Evolutionary conservation across 2,329 filamentous ascomycete genomes (phyloP).

Genomic region (Fusarium caatingaense): DNA sequence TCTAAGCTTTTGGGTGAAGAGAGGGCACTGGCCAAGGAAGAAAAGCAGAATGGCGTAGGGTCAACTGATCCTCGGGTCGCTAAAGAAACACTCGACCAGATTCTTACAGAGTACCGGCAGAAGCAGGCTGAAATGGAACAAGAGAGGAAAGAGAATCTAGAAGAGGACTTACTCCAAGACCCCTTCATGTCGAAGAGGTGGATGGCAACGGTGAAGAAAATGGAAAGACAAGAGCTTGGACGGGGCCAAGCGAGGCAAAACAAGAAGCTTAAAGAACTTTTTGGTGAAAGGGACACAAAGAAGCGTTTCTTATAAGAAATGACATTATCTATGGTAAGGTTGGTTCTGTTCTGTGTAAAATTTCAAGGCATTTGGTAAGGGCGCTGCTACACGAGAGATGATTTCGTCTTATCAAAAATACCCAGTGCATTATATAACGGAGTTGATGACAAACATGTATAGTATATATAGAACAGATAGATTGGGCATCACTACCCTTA

Average conservation of each 20-base stretch:
- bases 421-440: constrained; percentile 9
- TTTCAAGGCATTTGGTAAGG: neutral
- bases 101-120: constrained; percentile 22
- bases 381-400: neutral
- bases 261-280: neutral
- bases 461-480: neutral
- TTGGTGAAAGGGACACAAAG: neutral
- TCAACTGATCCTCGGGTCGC: constrained; percentile 7
- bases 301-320: neutral
- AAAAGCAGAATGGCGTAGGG: constrained; percentile 19
- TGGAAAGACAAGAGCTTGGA: constrained; percentile 3
- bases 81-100: constrained; percentile 22
- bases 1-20: constrained; percentile 56
- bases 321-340: neutral
- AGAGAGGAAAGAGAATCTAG: neutral
- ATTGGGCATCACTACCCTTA: neutral
- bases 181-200: constrained; percentile 23
- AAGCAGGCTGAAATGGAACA: constrained; percentile 2
- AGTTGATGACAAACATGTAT: constrained; percentile 10
- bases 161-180: constrained; percentile 10
- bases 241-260: neutral
- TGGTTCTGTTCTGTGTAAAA: neutral
- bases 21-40: constrained; percentile 45
- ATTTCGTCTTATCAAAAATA: constrained; percentile 13
- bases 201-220: neutral